Conservation (phyloP, 495 filamentous ascomycete genomes). For the Penicillium fimorum region DNA sequence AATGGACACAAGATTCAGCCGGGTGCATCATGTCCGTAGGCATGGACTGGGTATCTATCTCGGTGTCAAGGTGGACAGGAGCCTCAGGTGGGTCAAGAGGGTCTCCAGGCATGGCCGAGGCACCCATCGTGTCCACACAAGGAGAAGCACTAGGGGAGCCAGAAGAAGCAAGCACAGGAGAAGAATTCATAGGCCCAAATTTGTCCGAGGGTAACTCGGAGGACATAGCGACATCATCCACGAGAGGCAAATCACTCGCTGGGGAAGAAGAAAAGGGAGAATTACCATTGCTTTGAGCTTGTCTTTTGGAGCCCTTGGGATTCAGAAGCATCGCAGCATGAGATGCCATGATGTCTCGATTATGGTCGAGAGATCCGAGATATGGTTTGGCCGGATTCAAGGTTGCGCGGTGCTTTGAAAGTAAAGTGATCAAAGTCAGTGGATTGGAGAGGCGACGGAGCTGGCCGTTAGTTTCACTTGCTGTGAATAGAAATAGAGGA, state of each 20-base stretch:
- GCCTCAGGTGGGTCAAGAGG: not conserved
- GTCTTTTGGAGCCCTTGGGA: constrained; percentile 39
- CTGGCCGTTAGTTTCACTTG: not conserved
- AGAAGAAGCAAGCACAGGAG: not conserved
- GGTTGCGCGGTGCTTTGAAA: not conserved
- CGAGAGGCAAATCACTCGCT: not conserved
- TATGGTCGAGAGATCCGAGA: not conserved
- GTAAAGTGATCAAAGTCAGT: constrained; percentile 2
- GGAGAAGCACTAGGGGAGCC: not conserved
- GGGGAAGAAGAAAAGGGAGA: constrained; percentile 11
- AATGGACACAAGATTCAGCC: not conserved
- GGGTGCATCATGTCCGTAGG: not conserved
- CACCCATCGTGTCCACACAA: not conserved
- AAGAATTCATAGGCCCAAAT: not conserved
- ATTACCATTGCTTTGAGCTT: constrained; percentile 37
- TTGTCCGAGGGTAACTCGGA: not conserved
- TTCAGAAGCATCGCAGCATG: constrained; percentile 45
- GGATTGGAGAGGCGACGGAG: constrained; percentile 1
- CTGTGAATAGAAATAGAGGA: not conserved
- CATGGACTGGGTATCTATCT: not conserved
- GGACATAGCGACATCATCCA: not conserved
- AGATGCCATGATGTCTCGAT: constrained; percentile 37
- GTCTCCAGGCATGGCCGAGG: not conserved
- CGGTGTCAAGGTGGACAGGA: not conserved
- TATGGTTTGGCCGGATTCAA: not conserved